Conservation (phyloP, 441 rosid genomes). For the Syzygium malaccense region DNA sequence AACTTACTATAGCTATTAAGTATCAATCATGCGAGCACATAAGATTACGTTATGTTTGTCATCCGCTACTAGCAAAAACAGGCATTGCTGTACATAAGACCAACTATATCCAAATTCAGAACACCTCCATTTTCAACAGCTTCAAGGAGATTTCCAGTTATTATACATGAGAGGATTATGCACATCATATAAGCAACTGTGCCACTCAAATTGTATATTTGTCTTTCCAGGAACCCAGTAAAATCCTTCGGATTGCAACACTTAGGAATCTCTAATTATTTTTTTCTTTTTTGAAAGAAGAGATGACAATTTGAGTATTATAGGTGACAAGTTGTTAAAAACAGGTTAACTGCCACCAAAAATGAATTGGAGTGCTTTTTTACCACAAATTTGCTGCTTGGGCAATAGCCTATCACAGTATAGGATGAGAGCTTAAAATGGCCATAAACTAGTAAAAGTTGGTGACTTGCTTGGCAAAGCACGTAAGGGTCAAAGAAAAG, state of each 20-base stretch:
- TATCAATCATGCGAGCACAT: not conserved
- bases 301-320: not conserved
- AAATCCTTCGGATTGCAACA: not conserved
- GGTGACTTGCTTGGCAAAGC: not conserved
- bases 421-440: not conserved
- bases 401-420: not conserved
- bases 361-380: not conserved
- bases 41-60: not conserved
- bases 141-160: not conserved
- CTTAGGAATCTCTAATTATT: not conserved
- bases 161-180: not conserved
- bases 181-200: not conserved
- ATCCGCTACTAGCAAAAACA: not conserved
- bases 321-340: not conserved
- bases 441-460: not conserved
- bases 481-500: not conserved
- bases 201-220: not conserved
- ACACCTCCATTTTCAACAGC: not conserved
- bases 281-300: not conserved
- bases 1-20: not conserved
- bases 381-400: not conserved
- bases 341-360: not conserved
- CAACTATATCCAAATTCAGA: not conserved
- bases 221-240: not conserved
- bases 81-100: not conserved